Percentiles rank a stretch among this genome's conserved stretches.
phyloP scores from a whole-genome alignment of 768 basidiomycete species.

The Tylopilus plumbeoviolaceoides region DNA sequence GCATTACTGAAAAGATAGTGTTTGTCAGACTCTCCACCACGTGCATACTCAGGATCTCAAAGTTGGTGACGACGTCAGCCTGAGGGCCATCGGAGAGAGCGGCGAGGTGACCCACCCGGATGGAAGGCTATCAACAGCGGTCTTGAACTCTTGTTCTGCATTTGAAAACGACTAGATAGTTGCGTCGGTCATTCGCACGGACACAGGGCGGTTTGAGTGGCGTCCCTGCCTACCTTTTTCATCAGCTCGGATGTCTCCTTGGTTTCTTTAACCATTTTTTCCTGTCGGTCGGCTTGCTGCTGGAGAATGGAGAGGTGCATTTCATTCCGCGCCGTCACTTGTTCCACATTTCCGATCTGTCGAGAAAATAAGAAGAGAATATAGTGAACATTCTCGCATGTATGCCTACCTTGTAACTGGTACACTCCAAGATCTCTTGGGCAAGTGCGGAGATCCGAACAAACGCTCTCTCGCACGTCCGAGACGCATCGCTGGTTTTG shows the following conservation, averaged over 20 bases:
- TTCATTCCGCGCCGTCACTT: too few relatives aligned
- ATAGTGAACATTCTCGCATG: too few relatives aligned
- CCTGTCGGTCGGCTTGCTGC: too few relatives aligned
- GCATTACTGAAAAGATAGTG: neutral
- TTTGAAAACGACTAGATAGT: conserved; percentile 8
- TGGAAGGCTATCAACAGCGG: conserved; percentile 13
- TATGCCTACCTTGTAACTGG: too few relatives aligned
- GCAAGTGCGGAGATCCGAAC: too few relatives aligned
- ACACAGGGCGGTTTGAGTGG: neutral
- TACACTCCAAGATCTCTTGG: too few relatives aligned
- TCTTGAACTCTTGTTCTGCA: conserved; percentile 15
- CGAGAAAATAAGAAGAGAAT: too few relatives aligned
- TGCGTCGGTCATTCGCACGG: neutral
- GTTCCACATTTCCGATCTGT: too few relatives aligned
- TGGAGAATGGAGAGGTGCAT: too few relatives aligned
- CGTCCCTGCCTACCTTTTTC: conserved; percentile 11
- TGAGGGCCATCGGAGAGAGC: neutral
- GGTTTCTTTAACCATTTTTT: neutral
- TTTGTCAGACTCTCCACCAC: neutral
- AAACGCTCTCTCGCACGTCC: too few relatives aligned
- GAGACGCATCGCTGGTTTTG: too few relatives aligned
- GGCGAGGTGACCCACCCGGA: conserved; percentile 5
- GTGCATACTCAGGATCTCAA: neutral
- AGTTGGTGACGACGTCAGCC: neutral
- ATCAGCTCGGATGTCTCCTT: conserved; percentile 16